These are phyloP conservation scores for Venturiaceae sp. DNA, from an alignment of 2,329 filamentous ascomycete genomes.

Conservation along the genomic window DNA sequence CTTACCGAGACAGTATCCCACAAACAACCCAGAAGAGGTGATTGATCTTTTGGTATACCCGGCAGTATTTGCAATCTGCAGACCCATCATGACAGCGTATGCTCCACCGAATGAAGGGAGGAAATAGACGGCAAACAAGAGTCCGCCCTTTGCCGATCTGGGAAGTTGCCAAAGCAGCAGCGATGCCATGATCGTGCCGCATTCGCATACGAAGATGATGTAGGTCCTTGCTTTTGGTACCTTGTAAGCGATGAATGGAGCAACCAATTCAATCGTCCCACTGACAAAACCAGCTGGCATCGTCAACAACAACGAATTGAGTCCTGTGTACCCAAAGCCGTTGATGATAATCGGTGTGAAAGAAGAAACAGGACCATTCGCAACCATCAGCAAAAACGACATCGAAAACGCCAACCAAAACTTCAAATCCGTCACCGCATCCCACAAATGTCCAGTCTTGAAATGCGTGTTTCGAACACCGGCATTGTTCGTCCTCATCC, in stretches of 20 bases:
- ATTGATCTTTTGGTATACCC: conserved; percentile 43
- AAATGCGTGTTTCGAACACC: conserved; percentile 32
- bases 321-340: conserved; percentile 32
- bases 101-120: conserved; percentile 35
- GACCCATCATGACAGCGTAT: conserved; percentile 42
- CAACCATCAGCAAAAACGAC: conserved; percentile 30
- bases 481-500: conserved; percentile 18
- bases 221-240: conserved; percentile 25
- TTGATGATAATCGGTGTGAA: conserved; percentile 37
- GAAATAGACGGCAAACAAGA: conserved; percentile 41
- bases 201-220: conserved; percentile 29
- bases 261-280: conserved; percentile 29
- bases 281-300: conserved; percentile 30
- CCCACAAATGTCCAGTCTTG: conserved; percentile 32
- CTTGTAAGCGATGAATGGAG: conserved; percentile 31
- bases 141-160: conserved; percentile 28
- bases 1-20: conserved; percentile 41
- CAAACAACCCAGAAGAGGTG: conserved; percentile 38
- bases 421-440: conserved; percentile 22
- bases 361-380: conserved; percentile 35
- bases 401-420: conserved; percentile 33
- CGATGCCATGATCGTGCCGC: conserved; percentile 31
- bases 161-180: conserved; percentile 37
- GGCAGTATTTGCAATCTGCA: conserved; percentile 41
- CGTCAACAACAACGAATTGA: conserved; percentile 33